A percentile compares a stretch with the other conserved stretches of the same genome.
phyloP scores from a whole-genome alignment of 2,329 filamentous ascomycete species.

The Colletotrichum siamense region DNA sequence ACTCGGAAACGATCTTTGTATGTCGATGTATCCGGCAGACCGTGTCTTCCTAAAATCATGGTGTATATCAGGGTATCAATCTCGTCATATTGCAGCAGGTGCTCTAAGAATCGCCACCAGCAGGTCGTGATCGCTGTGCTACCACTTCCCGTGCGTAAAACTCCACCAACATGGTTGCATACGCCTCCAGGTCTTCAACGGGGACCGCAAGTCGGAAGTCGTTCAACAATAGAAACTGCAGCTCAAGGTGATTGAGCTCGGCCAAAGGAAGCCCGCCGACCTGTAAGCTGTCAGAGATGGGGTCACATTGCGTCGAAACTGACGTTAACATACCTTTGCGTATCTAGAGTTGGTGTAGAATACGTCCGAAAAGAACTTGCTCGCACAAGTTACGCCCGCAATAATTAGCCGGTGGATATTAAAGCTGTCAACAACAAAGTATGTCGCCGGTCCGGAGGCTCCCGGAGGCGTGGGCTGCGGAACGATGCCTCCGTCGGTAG shows the following conservation, averaged over 20 bases:
- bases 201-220: conserved; percentile 94
- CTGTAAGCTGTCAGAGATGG: conserved; percentile 49
- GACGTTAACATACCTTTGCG: conserved; percentile 76
- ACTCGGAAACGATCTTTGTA: background rate
- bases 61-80: conserved; percentile 23
- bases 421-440: conserved; percentile 97
- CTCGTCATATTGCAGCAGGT: conserved; percentile 8
- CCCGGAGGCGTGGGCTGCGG: conserved; percentile 16
- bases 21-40: background rate
- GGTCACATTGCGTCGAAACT: no score
- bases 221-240: conserved; percentile 94
- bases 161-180: conserved; percentile 97
- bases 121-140: conserved; percentile 31
- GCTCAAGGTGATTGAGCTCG: conserved; percentile 93
- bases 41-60: background rate
- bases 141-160: conserved; percentile 95
- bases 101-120: conserved; percentile 3
- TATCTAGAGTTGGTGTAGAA: conserved; percentile 99
- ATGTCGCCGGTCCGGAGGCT: conserved; percentile 49
- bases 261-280: conserved; percentile 91
- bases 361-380: conserved; percentile 99
- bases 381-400: conserved; percentile 95
- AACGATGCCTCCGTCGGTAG: conserved; percentile 21
- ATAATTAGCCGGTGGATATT: conserved; percentile 98
- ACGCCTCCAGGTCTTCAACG: conserved; percentile 94